Evolutionary conservation across 225 moss, liverwort and hornwort genomes (phyloP).

Genomic region (Pseudisothecium myosuroides): DNA sequence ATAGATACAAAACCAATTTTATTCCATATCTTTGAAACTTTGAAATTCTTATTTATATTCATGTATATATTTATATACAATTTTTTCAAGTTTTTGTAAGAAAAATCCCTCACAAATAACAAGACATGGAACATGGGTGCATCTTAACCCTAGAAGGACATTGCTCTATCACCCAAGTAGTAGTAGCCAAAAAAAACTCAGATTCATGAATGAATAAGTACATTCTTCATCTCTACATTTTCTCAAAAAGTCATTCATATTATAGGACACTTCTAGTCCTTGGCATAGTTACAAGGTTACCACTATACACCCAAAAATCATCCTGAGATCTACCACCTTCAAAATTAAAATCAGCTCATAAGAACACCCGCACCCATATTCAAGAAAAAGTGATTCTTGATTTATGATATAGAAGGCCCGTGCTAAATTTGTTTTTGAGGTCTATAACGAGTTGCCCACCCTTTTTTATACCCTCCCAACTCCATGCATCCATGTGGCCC

Average conservation of each 20-base stretch:
- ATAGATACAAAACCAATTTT: background rate
- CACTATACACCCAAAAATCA: background rate
- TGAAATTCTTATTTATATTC: too few species aligned
- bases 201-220: background rate
- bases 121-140: rapidly evolving
- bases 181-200: background rate
- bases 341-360: background rate
- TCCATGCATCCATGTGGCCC: rapidly evolving
- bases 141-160: rapidly evolving
- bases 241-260: background rate
- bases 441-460: rapidly evolving
- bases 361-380: rapidly evolving
- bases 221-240: background rate
- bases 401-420: rapidly evolving
- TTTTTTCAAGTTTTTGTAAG: too few species aligned
- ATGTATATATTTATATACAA: background rate
- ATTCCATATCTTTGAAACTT: background rate
- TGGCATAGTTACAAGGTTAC: rapidly evolving
- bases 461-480: background rate
- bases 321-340: rapidly evolving
- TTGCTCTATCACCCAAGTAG: background rate
- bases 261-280: background rate
- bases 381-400: rapidly evolving
- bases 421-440: rapidly evolving
- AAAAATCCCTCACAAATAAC: rapidly evolving